A percentile compares a stretch with the other conserved stretches of the same genome.
Conservation (phyloP, 371 early-diverging fungal species). For the Chytridium lagenaria region DNA sequence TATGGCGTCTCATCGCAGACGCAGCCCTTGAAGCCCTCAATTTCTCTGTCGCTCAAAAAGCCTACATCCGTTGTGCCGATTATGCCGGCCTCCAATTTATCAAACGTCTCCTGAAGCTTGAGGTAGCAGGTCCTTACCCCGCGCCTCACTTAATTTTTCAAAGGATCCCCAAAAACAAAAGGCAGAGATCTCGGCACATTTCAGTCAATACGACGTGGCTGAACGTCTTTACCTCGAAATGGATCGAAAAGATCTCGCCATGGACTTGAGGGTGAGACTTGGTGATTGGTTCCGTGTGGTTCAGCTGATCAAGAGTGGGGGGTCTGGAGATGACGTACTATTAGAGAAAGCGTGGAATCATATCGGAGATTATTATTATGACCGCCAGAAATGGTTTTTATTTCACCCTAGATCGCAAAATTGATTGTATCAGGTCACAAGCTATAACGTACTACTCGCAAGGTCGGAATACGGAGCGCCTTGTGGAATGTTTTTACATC, state of each 20-base stretch:
- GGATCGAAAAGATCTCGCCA: constrained; percentile 63
- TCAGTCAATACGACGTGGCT: constrained; percentile 51
- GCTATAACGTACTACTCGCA: constrained; percentile 60
- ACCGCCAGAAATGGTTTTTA: constrained; percentile 50
- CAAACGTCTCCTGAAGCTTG: constrained; percentile 54
- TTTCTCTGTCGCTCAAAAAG: constrained; percentile 52
- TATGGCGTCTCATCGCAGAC: constrained; percentile 61
- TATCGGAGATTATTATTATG: constrained; percentile 61
- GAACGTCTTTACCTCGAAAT: constrained; percentile 58
- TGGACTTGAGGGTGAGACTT: constrained; percentile 55
- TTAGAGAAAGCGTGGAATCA: constrained; percentile 59
- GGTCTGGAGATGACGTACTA: constrained; percentile 54
- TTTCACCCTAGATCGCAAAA: too few species aligned
- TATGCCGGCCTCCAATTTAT: constrained; percentile 57
- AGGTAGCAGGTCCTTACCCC: constrained; percentile 34
- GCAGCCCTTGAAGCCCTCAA: constrained; percentile 56
- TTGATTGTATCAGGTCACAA: too few species aligned
- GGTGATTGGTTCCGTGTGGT: constrained; percentile 65
- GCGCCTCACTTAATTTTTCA: neutral
- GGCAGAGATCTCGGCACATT: constrained; percentile 56
- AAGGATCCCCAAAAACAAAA: constrained; percentile 54
- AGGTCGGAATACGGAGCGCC: constrained; percentile 50
- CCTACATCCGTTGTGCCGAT: constrained; percentile 52
- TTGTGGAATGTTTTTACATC: constrained; percentile 58
- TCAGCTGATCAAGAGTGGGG: constrained; percentile 57